Base-by-base conservation (phyloP, 331 rosid genomes). In the Arachis monticola region DNA sequence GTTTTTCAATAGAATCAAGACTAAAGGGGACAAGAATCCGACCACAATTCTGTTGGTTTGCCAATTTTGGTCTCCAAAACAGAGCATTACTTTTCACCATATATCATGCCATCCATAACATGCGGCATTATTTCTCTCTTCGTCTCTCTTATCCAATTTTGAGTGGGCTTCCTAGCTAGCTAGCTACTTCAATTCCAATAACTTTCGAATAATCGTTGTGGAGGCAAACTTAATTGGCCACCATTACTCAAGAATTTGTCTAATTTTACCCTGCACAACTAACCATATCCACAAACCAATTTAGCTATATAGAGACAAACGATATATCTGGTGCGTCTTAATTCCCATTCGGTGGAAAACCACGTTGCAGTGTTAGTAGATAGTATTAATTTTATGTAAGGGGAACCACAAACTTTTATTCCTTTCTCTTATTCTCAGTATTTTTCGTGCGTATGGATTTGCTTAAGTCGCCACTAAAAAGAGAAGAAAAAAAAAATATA, bases 291-390 rank as follows among this genome's bases (percentile, higher is more conserved):
- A 55, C 72, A 64, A 8, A 56, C 80, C 72, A 45, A 44, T 68
- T 60, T 40, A 27, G 59, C 68, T 45, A 35, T 35, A 35, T 3
- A 35, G 40, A 35, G 40, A 22, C 27, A 22, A 22, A 22, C 27
- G 27, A 22, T 22, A 22, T 22, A 22, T 22, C 1, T 22, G 27
- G 27, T 22, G 50, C 68, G 65, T 51, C 64, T 48, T 70, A 53
- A 5, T 55, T 75, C 72, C 56, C 27, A 59, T 60, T 76, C 75
- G 79, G 78, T 76, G 81, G 71, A 76, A 81, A 76, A 72, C 9
- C 45, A 71, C 71, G 75, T 42, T 65, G 76, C 75, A 60, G 44
- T 38, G 4, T 35, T 35, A 57, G 42, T 71, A 52, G 68, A 77
- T 70, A 61, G n/a, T 60, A 45, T 22, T 22, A 22, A 22, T 22